A percentile compares a stretch with the other conserved stretches of the same genome.
These are phyloP conservation scores for Hemisphaericaspora lyxosophila DNA, from an alignment of 1,139 yeast species.

Conservation along the genomic window DNA sequence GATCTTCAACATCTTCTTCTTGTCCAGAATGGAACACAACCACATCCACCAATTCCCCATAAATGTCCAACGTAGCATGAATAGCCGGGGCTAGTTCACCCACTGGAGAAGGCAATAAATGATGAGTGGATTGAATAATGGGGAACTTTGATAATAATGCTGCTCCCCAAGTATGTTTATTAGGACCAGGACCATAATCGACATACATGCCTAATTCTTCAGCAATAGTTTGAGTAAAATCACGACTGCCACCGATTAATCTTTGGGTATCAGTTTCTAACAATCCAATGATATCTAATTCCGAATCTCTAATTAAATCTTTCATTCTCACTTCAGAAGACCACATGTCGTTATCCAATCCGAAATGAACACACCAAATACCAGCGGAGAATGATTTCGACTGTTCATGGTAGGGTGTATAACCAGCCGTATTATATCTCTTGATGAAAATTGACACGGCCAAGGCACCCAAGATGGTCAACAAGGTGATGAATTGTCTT, in stretches of 20 bases:
- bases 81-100: conserved; percentile 99
- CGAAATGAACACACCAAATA: conserved; percentile 97
- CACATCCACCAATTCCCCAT: conserved; percentile 82
- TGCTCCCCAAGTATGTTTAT: conserved; percentile 98
- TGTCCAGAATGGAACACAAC: conserved; percentile 98
- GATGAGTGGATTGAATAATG: conserved; percentile 84
- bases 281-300: conserved; percentile 86
- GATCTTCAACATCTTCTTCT: conserved; percentile 94
- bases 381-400: conserved; percentile 85
- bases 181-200: conserved; percentile 97
- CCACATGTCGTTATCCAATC: conserved; percentile 98
- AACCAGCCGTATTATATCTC: conserved; percentile 51
- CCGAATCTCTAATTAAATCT: conserved; percentile 77
- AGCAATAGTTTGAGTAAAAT: conserved; percentile 85
- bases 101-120: conserved; percentile 88
- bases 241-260: conserved; percentile 92
- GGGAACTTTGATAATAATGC: conserved; percentile 93
- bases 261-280: conserved; percentile 93
- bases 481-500: conserved; percentile 24
- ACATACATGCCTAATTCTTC: conserved; percentile 93
- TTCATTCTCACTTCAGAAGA: conserved; percentile 90
- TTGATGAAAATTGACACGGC: conserved; percentile 46
- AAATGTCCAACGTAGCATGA: conserved; percentile 90
- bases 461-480: conserved; percentile 33
- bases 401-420: conserved; percentile 75